Conservation (phyloP, 2,329 filamentous ascomycete species). For the Pseudogymnoascus sp. region DNA sequence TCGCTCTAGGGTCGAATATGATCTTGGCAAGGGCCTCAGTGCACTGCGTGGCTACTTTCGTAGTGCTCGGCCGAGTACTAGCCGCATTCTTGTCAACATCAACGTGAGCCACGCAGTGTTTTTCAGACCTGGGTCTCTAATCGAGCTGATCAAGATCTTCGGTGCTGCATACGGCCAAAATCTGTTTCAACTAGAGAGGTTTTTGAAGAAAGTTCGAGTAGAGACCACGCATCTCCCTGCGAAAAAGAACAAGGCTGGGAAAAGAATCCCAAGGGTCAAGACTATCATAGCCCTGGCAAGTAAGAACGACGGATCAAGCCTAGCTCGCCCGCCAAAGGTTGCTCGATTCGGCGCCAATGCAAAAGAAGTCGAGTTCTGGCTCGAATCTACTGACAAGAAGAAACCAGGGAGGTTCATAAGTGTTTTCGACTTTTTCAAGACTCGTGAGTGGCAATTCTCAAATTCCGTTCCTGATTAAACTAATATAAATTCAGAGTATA, state of each 20-base stretch:
- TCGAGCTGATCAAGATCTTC: slow-evolving; percentile 29
- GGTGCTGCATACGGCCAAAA: slow-evolving; percentile 16
- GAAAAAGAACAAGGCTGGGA: slow-evolving; percentile 29
- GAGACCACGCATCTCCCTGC: slow-evolving; percentile 30
- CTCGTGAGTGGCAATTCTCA: slow-evolving; percentile 24
- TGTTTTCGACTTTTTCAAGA: slow-evolving; percentile 43
- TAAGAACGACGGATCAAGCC: slow-evolving; percentile 29
- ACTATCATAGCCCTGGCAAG: slow-evolving; percentile 39
- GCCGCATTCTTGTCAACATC: slow-evolving; percentile 51
- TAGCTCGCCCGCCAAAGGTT: slow-evolving; percentile 31
- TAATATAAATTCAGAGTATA: slow-evolving; percentile 15
- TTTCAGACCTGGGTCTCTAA: slow-evolving; percentile 40
- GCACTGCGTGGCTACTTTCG: slow-evolving; percentile 54
- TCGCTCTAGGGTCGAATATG: background rate
- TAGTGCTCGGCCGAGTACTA: slow-evolving; percentile 50
- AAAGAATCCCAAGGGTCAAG: slow-evolving; percentile 33
- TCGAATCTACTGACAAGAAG: slow-evolving; percentile 29
- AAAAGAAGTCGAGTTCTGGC: slow-evolving; percentile 46
- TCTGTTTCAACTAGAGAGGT: slow-evolving; percentile 16
- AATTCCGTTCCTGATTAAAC: background rate
- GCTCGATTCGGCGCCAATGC: slow-evolving; percentile 37
- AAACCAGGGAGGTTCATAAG: slow-evolving; percentile 38
- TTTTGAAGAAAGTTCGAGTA: slow-evolving; percentile 35
- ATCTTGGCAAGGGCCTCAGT: slow-evolving; percentile 43
- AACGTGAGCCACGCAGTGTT: slow-evolving; percentile 54